Evolutionary conservation across 2,329 filamentous ascomycete genomes (phyloP).

Genomic region (Aureobasidium pullulans): DNA sequence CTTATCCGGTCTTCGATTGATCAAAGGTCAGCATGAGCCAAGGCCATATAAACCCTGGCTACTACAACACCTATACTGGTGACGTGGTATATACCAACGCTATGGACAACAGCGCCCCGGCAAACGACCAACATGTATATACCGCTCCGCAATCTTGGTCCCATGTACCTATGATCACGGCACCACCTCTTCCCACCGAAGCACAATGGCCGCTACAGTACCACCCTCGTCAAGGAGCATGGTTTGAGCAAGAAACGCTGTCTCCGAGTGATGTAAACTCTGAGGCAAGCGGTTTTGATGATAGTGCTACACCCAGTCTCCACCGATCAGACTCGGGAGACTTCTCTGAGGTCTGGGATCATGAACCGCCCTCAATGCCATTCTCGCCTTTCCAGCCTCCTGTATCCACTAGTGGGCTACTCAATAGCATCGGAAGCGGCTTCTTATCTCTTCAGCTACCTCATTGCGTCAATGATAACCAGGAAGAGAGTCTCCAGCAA

Average conservation of each 20-base stretch:
- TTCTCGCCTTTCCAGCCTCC: neutral
- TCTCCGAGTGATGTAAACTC: conserved; percentile 2
- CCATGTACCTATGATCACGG: neutral
- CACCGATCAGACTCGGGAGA: neutral
- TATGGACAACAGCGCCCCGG: neutral
- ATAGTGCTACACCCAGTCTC: neutral
- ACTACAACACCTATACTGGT: neutral
- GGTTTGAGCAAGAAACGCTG: neutral
- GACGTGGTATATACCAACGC: neutral
- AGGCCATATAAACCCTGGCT: conserved; percentile 5
- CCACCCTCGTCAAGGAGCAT: neutral
- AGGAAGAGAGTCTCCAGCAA: neutral
- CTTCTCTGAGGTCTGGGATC: conserved; percentile 6
- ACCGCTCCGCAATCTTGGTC: neutral
- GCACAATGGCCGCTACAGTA: neutral
- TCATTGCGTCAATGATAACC: neutral
- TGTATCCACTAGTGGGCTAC: neutral
- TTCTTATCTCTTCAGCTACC: neutral
- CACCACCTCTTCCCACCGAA: neutral
- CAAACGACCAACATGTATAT: neutral
- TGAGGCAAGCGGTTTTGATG: neutral
- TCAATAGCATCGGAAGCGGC: conserved; percentile 1
- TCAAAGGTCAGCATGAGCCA: conserved; percentile 4
- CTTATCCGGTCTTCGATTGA: neutral
- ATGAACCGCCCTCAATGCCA: neutral